These are phyloP conservation scores for Tetrapisispora iriomotensis DNA, from an alignment of 805 yeast genomes.

Conservation along the genomic window DNA sequence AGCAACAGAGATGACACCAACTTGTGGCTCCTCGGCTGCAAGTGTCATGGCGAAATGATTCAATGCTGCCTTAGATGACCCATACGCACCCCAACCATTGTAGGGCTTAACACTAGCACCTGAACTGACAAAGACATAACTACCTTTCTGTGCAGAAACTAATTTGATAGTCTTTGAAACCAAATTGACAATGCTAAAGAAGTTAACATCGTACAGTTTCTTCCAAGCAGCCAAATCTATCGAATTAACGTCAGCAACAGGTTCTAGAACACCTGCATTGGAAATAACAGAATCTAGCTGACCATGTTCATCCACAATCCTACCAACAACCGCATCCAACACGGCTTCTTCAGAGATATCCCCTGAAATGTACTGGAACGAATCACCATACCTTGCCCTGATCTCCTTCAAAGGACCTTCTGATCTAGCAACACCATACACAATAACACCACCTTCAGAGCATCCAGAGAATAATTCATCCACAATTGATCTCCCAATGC, in stretches of 20 bases:
- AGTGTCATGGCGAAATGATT: conserved; percentile 64
- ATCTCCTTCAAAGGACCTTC: conserved; percentile 37
- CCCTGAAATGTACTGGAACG: conserved; percentile 46
- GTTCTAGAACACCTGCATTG: conserved; percentile 78
- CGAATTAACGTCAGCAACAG: conserved; percentile 46
- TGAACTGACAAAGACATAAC: conserved; percentile 71
- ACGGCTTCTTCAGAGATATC: conserved; percentile 42
- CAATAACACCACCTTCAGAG: conserved; percentile 38
- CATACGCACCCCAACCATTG: conserved; percentile 77
- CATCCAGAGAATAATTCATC: conserved; percentile 34
- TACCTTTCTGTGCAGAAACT: conserved; percentile 46
- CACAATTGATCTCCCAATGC: conserved; percentile 77
- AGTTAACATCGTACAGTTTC: conserved; percentile 59
- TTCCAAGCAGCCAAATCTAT: conserved; percentile 47
- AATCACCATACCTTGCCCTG: conserved; percentile 36
- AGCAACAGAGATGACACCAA: conserved; percentile 56
- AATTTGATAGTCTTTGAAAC: conserved; percentile 47
- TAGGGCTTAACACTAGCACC: conserved; percentile 61
- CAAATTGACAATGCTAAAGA: conserved; percentile 62
- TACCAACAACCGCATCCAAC: conserved; percentile 30
- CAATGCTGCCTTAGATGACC: conserved; percentile 83
- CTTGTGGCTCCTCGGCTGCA: conserved; percentile 53
- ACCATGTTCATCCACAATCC: conserved; percentile 44
- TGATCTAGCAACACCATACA: conserved; percentile 56
- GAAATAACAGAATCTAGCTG: conserved; percentile 54